Percentiles rank a stretch among this genome's conserved stretches.
Evolutionary conservation across 345 rosid species (phyloP).

Genomic region (Stellera chamaejasme): DNA sequence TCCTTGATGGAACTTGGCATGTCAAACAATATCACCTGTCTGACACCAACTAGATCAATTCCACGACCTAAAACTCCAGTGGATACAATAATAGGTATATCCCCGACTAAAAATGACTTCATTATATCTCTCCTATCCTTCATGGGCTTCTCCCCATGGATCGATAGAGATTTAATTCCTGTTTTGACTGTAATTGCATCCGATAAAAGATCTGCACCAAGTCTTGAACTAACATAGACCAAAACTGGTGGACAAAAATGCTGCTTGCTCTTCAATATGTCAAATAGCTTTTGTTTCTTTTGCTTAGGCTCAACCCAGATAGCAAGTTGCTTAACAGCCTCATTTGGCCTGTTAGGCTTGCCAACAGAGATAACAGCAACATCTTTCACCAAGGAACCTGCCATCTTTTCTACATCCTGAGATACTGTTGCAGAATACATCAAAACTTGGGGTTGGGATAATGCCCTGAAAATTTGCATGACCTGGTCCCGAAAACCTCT

Average conservation of each 20-base stretch:
- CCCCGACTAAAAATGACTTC: conserved; percentile 63
- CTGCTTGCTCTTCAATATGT: conserved; percentile 62
- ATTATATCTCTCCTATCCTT: conserved; percentile 79
- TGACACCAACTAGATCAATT: conserved; percentile 68
- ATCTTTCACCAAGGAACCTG: conserved; percentile 40
- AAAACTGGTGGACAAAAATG: conserved; percentile 74
- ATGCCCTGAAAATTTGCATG: conserved; percentile 73
- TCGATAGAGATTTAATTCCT: conserved; percentile 67
- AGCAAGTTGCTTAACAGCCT: conserved; percentile 67
- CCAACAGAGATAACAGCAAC: conserved; percentile 45
- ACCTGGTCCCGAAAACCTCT: conserved; percentile 86
- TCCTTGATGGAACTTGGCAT: conserved; percentile 73
- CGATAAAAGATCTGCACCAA: conserved; percentile 88
- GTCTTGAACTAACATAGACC: conserved; percentile 74
- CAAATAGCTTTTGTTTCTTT: conserved; percentile 93
- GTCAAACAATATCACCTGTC: conserved; percentile 87
- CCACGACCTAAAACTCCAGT: conserved; percentile 86
- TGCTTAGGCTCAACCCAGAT: conserved; percentile 93
- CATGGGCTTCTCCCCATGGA: conserved; percentile 92
- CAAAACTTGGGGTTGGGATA: conserved; percentile 71
- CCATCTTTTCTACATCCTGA: conserved; percentile 62
- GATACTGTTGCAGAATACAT: conserved; percentile 82
- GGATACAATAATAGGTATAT: conserved; percentile 67
- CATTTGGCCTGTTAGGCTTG: conserved; percentile 50
- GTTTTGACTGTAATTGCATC: conserved; percentile 61